These are phyloP conservation scores for Xylariaceae sp. DNA, from an alignment of 2,329 filamentous ascomycete genomes.

Conservation along the genomic window DNA sequence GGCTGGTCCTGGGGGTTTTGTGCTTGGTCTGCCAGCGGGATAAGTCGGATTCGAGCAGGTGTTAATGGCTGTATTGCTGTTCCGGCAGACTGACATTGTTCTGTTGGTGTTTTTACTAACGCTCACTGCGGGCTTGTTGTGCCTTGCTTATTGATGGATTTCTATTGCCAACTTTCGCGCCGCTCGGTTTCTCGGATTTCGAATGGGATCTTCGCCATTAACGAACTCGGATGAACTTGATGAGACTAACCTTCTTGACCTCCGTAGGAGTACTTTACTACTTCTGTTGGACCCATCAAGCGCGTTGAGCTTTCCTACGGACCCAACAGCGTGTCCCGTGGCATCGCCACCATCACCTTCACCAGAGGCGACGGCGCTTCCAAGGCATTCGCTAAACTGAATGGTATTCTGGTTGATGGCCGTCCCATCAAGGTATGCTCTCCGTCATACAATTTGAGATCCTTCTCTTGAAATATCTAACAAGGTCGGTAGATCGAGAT, in stretches of 20 bases:
- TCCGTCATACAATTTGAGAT: neutral
- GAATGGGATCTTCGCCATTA: conserved; percentile 27
- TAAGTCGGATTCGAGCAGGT: conserved; percentile 6
- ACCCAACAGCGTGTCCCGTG: conserved; percentile 84
- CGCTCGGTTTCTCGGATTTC: conserved; percentile 22
- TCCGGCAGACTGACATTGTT: conserved; percentile 4
- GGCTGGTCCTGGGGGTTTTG: conserved; percentile 6
- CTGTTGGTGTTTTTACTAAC: conserved; percentile 36
- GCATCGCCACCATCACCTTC: conserved; percentile 88
- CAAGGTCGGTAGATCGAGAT: conserved; percentile 70
- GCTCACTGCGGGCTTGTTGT: conserved; percentile 59
- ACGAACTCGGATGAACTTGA: conserved; percentile 36
- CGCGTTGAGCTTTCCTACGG: conserved; percentile 89
- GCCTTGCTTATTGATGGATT: conserved; percentile 33
- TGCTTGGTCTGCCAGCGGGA: conserved; percentile 16
- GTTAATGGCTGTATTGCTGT: conserved; percentile 3
- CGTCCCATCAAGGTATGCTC: conserved; percentile 80
- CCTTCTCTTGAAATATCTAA: conserved; percentile 16
- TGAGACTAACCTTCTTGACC: conserved; percentile 64
- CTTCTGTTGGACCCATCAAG: conserved; percentile 86
- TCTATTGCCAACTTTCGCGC: conserved; percentile 17
- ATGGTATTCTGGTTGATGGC: conserved; percentile 86
- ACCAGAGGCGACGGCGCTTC: conserved; percentile 73
- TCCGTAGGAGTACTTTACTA: conserved; percentile 91
- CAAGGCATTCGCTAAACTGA: conserved; percentile 78